A percentile compares a stretch with the other conserved stretches of the same genome.
phyloP scores from a whole-genome alignment of 1,284 basidiomycete genomes.

The Marasmius tenuissimus region DNA sequence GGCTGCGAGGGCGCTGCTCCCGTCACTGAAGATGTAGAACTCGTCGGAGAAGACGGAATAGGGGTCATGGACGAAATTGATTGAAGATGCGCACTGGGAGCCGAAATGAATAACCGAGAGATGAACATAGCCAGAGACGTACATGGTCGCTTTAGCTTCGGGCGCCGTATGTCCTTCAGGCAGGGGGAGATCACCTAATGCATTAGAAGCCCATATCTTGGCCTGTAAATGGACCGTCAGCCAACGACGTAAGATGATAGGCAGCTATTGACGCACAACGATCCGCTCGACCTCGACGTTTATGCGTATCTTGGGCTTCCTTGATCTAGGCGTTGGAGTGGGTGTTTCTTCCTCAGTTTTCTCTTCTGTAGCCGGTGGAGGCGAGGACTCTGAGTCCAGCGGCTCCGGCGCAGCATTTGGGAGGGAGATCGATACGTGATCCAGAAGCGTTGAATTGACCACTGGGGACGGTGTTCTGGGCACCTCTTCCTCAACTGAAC shows the following conservation, averaged over 20 bases:
- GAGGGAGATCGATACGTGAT: neutral
- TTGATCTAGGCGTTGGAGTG: constrained; percentile 10
- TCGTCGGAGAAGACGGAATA: constrained; percentile 44
- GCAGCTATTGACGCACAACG: constrained; percentile 39
- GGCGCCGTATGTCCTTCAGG: constrained; percentile 51
- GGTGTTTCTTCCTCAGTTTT: neutral
- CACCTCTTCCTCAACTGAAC: constrained; percentile 3
- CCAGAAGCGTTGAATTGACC: neutral
- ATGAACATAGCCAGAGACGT: constrained; percentile 22
- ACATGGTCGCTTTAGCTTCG: constrained; percentile 67
- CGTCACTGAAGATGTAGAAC: constrained; percentile 30
- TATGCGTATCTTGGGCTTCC: constrained; percentile 36
- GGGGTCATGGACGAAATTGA: constrained; percentile 39
- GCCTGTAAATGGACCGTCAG: constrained; percentile 34
- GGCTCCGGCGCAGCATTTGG: too few relatives aligned
- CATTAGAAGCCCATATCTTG: constrained; percentile 67
- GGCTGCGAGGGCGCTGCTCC: constrained; percentile 35
- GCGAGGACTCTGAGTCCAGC: neutral
- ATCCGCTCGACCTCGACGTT: constrained; percentile 62
- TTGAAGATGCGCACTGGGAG: constrained; percentile 53
- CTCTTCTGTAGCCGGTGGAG: neutral
- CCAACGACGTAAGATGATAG: neutral
- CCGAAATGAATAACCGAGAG: constrained; percentile 4
- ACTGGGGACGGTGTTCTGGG: neutral
- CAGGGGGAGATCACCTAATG: constrained; percentile 53